Evolutionary conservation across 805 yeast genomes (phyloP).

Genomic region (Hanseniaspora pseudoguilliermondii): DNA sequence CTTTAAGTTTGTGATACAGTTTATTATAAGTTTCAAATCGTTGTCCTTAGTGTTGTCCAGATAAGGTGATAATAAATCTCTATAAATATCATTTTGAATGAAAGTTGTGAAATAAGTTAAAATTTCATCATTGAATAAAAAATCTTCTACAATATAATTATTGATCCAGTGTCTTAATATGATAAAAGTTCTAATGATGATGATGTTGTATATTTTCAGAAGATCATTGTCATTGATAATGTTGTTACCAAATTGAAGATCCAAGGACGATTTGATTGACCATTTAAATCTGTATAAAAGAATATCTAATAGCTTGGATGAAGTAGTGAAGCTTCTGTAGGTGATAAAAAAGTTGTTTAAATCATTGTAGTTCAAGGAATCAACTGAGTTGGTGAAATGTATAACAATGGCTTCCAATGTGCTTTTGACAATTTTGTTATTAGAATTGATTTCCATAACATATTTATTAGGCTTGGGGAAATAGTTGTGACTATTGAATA

Average conservation of each 20-base stretch:
- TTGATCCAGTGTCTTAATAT: constrained; percentile 79
- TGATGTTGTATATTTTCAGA: constrained; percentile 45
- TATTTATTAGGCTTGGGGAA: constrained; percentile 23
- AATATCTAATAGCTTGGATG: constrained; percentile 46
- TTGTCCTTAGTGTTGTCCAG: constrained; percentile 11
- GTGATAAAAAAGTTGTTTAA: constrained; percentile 80
- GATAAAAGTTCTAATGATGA: constrained; percentile 71
- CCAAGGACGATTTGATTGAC: constrained; percentile 30
- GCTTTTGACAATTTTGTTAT: constrained; percentile 18
- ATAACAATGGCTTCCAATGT: constrained; percentile 33
- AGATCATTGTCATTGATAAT: constrained; percentile 19
- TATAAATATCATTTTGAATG: constrained; percentile 26
- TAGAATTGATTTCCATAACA: constrained; percentile 20
- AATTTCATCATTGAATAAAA: constrained; percentile 40
- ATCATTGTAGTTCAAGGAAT: constrained; percentile 60
- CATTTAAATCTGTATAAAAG: constrained; percentile 57
- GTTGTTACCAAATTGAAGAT: background rate
- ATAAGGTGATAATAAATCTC: constrained; percentile 14
- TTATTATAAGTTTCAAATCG: constrained; percentile 24
- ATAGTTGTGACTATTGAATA: constrained; percentile 17
- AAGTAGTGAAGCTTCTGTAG: constrained; percentile 54
- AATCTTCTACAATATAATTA: constrained; percentile 80
- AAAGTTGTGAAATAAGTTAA: constrained; percentile 34
- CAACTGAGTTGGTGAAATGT: constrained; percentile 54
- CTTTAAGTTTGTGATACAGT: constrained; percentile 36